A percentile compares a stretch with the other conserved stretches of the same genome.
Conservation (phyloP, 192 early-diverging fungal genomes). For the Coemansia sp. region DNA sequence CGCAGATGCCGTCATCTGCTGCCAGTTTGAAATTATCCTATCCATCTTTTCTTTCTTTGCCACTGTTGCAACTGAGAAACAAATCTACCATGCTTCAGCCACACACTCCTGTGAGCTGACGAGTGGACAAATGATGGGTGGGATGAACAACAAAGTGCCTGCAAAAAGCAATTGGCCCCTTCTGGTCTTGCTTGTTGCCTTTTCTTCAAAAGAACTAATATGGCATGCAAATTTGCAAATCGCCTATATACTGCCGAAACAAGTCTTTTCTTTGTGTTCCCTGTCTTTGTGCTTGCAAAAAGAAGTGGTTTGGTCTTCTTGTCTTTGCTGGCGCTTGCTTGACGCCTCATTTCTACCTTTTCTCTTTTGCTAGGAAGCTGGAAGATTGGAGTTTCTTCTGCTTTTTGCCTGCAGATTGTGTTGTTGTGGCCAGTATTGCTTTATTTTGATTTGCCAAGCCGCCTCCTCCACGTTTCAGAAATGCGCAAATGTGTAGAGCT, state of each 20-base stretch:
- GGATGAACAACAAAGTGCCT: not conserved
- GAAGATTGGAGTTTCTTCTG: not conserved
- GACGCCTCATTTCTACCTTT: not conserved
- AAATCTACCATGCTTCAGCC: not conserved
- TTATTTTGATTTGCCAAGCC: slow-evolving; percentile 8
- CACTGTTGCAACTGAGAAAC: slow-evolving; percentile 1
- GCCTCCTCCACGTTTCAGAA: not conserved
- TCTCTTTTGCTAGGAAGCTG: not conserved
- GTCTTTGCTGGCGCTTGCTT: not conserved
- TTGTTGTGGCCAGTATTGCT: not conserved
- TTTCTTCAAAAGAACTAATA: slow-evolving; percentile 4
- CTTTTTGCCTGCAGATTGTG: not conserved
- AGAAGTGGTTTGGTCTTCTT: not conserved
- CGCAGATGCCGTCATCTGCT: not conserved
- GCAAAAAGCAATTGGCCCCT: not conserved
- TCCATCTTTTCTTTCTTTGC: not conserved
- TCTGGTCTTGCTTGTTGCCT: not conserved
- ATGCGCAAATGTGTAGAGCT: not conserved
- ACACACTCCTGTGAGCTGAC: not conserved
- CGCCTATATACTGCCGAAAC: not conserved
- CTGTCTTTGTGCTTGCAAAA: slow-evolving; percentile 1
- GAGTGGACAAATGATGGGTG: not conserved
- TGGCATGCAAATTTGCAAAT: slow-evolving; percentile 2
- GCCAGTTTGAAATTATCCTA: not conserved
- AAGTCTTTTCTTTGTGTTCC: slow-evolving; percentile 1